Evolutionary conservation across 2,329 filamentous ascomycete genomes (phyloP), one percentile per base, ranked within the genome.

Genomic region (Fusarium pseudograminearum): DNA sequence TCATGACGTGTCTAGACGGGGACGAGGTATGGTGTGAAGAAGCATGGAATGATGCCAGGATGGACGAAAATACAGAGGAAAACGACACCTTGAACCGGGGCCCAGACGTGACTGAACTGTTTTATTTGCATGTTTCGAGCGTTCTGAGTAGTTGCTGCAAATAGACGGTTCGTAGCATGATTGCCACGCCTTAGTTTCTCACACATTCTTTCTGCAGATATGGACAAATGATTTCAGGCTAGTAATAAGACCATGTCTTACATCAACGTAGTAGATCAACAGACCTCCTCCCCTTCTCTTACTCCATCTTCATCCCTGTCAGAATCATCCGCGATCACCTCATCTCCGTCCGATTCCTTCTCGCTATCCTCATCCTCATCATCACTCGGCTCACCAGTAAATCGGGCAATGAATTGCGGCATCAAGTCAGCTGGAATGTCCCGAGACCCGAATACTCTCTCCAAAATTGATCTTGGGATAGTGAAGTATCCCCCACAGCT

Each of bases 241-340:
- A 30, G 28, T 30, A 1, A 30, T 12, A 6, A 0, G 11, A 30
- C 5, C 24, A 12, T 12, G 1, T 12, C 12, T 30, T 30, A 12
- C 5, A 12, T 12, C 28, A 5, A 12, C 4, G 12, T 12, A 30
- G 0, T 30, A 30, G 0, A 12, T 11, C 11, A 30, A 30, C 10
- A 0, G 0, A 30, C 10, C 0, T 30, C 4, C 11, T 30, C 2
- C 1, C 11, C 10, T 30, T 30, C 4, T 4, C 10, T 2, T 5
- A 11, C 28, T 12, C 28, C 28, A 30, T 30, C 28, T 30, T 30
- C 11, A 11, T 2, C 5, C 28, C 11, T 30, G 10, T 30, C 28
- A 12, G 28, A 30, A 12, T 0, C 28, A 12, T 30, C 28, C 1
- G 4, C 28, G 28, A 10, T 12, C 4, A n/a, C 8, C 16, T 36